Evolutionary conservation across 805 yeast species (phyloP).

Genomic region (Saccharomyces eubayanus): DNA sequence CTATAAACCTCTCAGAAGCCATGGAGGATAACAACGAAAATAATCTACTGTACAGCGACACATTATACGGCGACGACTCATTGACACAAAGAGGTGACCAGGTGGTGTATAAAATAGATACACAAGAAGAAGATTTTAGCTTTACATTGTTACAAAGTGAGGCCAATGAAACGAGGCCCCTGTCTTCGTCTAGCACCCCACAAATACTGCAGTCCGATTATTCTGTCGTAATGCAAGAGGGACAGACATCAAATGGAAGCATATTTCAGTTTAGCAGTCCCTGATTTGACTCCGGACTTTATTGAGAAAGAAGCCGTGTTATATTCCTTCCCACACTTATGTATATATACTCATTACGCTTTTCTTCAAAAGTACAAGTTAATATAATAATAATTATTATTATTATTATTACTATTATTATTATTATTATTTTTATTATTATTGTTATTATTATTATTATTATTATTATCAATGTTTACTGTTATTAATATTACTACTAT

Average conservation of each 20-base stretch:
- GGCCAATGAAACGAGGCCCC: background rate
- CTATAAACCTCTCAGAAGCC: background rate
- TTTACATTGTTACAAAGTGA: background rate
- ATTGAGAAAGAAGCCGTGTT: background rate
- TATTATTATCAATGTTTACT: slow-evolving; percentile 1
- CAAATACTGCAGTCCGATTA: background rate
- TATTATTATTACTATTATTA: background rate
- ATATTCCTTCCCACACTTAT: background rate
- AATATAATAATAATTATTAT: slow-evolving; percentile 1
- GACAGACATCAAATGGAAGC: background rate
- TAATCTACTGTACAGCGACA: background rate
- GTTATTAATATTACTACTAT: background rate
- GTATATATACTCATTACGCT: background rate
- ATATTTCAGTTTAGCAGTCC: background rate
- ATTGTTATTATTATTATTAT: slow-evolving; percentile 1
- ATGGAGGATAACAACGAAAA: background rate
- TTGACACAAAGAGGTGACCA: background rate
- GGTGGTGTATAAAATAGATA: background rate
- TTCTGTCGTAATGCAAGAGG: background rate
- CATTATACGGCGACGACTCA: background rate
- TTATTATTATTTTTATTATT: background rate
- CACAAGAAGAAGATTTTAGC: background rate
- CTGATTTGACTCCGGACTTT: background rate
- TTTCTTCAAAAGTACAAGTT: slow-evolving; percentile 9
- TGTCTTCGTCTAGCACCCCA: background rate